Conservation (phyloP, 192 early-diverging fungal species). For the Coemansia sp. region DNA sequence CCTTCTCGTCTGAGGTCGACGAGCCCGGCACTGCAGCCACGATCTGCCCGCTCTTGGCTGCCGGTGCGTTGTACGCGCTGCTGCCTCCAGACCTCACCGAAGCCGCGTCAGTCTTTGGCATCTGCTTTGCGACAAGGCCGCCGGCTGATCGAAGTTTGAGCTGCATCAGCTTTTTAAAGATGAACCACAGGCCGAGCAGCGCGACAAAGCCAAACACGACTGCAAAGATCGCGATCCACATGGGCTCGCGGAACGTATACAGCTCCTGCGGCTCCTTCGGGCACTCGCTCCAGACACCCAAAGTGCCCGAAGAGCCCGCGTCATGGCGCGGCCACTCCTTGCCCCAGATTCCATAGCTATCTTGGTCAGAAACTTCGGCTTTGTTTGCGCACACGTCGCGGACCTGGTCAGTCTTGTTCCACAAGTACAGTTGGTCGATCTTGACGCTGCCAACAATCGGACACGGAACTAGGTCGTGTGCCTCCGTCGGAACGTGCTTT, state of each 20-base stretch:
- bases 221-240: slow-evolving; percentile 30
- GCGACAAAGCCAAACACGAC: slow-evolving; percentile 20
- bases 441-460: slow-evolving; percentile 21
- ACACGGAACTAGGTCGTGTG: slow-evolving; percentile 16
- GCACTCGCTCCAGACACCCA: slow-evolving; percentile 24
- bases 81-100: background rate
- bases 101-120: background rate
- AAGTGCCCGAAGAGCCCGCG: slow-evolving; percentile 2
- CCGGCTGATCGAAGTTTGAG: background rate
- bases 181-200: slow-evolving; percentile 17
- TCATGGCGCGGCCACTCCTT: slow-evolving; percentile 16
- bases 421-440: slow-evolving; percentile 32
- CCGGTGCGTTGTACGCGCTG: background rate
- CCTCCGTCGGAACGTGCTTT: slow-evolving; percentile 16
- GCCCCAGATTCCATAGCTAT: slow-evolving; percentile 24
- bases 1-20: slow-evolving; percentile 4
- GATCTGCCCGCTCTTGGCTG: background rate
- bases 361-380: slow-evolving; percentile 5
- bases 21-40: slow-evolving; percentile 2
- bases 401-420: slow-evolving; percentile 14
- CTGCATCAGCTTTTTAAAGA: slow-evolving; percentile 5
- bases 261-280: slow-evolving; percentile 27
- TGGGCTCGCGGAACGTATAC: slow-evolving; percentile 37
- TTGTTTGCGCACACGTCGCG: slow-evolving; percentile 26
- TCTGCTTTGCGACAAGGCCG: background rate